These are phyloP conservation scores for Darksidea phi DNA, from an alignment of 495 filamentous ascomycete genomes.

Conservation along the genomic window DNA sequence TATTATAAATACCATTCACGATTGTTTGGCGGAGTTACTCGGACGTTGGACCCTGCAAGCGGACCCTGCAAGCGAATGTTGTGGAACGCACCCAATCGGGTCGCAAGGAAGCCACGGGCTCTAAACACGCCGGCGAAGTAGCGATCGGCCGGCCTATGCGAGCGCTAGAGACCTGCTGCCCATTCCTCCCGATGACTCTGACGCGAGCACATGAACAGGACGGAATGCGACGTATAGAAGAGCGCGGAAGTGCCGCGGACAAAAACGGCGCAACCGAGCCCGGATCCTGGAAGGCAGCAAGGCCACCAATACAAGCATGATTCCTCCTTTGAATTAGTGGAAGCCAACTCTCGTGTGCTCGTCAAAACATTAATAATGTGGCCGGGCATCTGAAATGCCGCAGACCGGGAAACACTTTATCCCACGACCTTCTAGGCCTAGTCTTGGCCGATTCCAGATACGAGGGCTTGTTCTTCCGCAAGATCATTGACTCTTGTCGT, in stretches of 20 bases:
- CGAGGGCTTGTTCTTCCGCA: neutral
- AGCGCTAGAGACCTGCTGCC: neutral
- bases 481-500: neutral
- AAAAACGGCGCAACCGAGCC: neutral
- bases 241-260: neutral
- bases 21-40: neutral
- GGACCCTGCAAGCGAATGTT: neutral
- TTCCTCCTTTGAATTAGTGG: too few species aligned
- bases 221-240: neutral
- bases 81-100: conserved; percentile 6
- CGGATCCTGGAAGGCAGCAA: neutral
- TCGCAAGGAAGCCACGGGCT: neutral
- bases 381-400: neutral
- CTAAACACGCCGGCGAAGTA: neutral
- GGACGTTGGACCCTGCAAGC: neutral
- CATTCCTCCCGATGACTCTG: neutral
- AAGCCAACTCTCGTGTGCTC: too few species aligned
- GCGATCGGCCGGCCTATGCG: too few species aligned
- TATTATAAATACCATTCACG: neutral
- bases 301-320: neutral
- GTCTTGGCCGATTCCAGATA: neutral
- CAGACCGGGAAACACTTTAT: neutral
- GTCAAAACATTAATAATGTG: too few species aligned
- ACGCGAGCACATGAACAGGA: neutral
- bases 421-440: neutral